Conservation (phyloP, 768 basidiomycete species). For the Russula emetica region DNA sequence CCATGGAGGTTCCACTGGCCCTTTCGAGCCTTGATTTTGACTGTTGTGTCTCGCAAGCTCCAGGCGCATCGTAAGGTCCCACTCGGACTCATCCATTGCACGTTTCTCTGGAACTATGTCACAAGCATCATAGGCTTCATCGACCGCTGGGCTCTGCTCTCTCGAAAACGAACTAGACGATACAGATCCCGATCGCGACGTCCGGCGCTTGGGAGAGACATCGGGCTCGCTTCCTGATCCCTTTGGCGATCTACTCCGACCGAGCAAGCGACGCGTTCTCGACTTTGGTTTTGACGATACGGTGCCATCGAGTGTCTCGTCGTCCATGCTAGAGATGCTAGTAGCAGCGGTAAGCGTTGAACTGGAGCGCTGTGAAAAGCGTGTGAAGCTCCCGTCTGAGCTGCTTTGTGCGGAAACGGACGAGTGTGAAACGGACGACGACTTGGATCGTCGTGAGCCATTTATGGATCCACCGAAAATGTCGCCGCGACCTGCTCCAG, state of each 20-base stretch:
- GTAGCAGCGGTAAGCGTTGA: slow-evolving; percentile 64
- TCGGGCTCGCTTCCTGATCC: slow-evolving; percentile 36
- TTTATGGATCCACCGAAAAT: slow-evolving; percentile 72
- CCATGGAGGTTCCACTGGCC: slow-evolving; percentile 38
- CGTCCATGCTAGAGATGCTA: slow-evolving; percentile 56
- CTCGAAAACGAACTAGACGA: slow-evolving; percentile 43
- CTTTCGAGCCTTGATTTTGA: slow-evolving; percentile 60
- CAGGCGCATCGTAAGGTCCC: slow-evolving; percentile 70
- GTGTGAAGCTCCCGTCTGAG: slow-evolving; percentile 62
- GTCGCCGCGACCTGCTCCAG: slow-evolving; percentile 67
- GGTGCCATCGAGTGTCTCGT: slow-evolving; percentile 49
- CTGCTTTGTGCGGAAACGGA: slow-evolving; percentile 71
- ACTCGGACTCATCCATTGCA: slow-evolving; percentile 61
- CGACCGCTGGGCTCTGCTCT: slow-evolving; percentile 41
- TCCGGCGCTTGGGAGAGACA: slow-evolving; percentile 20
- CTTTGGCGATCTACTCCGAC: slow-evolving; percentile 41
- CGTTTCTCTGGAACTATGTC: slow-evolving; percentile 34
- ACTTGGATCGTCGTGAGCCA: slow-evolving; percentile 64
- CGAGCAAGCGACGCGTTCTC: slow-evolving; percentile 48
- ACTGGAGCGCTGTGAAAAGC: slow-evolving; percentile 66
- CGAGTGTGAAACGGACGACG: slow-evolving; percentile 62
- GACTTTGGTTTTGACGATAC: slow-evolving; percentile 34
- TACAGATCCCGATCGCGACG: slow-evolving; percentile 27
- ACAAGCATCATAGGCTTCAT: slow-evolving; percentile 44
- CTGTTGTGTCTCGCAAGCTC: slow-evolving; percentile 84